Conservation (phyloP, 148 eudicot species). For the Polygonum maritimum region DNA sequence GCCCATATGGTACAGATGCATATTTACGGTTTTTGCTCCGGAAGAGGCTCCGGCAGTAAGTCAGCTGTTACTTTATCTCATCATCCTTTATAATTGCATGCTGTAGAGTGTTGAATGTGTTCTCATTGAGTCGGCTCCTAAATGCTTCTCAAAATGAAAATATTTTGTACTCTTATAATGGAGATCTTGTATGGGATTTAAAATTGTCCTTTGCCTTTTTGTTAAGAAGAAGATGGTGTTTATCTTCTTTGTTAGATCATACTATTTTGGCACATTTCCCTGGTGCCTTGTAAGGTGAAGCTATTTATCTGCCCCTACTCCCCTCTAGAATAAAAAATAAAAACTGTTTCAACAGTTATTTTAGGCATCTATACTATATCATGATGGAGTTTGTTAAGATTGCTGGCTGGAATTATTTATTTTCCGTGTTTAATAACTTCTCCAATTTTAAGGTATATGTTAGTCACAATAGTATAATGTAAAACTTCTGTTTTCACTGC, state of each 20-base stretch:
- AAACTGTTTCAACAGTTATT: not conserved
- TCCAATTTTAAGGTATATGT: not conserved
- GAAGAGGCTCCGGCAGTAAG: constrained; percentile 48
- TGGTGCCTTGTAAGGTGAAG: not conserved
- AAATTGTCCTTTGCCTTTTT: not conserved
- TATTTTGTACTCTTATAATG: not conserved
- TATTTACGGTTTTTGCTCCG: constrained; percentile 65
- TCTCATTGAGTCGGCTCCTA: not conserved
- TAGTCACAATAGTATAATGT: not conserved
- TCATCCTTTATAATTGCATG: not conserved
- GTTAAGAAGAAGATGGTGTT: not conserved
- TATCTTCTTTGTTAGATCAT: not conserved
- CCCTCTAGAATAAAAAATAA: not conserved
- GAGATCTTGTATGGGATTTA: not conserved
- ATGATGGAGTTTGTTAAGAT: not conserved
- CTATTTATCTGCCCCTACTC: not conserved
- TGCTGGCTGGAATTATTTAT: not conserved
- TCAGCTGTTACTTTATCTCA: not conserved
- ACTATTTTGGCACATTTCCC: not conserved
- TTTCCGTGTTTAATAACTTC: not conserved
- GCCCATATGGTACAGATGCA: constrained; percentile 62
- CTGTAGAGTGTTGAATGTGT: not conserved
- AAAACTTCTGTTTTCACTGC: not conserved
- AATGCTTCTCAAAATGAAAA: not conserved
- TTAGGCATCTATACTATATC: not conserved